Percentiles rank a stretch among this genome's conserved stretches.
phyloP scores from a whole-genome alignment of 108 stramenopile genomes.

The Poteriospumella lacustris region DNA sequence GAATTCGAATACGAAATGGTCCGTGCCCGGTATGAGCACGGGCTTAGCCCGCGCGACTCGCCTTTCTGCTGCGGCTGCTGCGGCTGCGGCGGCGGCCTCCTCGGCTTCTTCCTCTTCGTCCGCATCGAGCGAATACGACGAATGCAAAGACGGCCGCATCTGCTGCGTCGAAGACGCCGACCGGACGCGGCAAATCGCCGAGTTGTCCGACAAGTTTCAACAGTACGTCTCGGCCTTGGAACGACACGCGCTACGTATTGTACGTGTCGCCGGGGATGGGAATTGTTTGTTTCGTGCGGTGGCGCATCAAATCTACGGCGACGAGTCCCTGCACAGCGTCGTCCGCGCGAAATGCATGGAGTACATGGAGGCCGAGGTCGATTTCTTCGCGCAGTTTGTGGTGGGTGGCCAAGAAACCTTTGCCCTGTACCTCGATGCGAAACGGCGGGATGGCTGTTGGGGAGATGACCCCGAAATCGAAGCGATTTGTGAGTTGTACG shows the following conservation, averaged over 20 bases:
- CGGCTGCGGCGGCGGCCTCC: too few species aligned
- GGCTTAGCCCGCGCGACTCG: too few species aligned
- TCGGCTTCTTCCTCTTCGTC: too few species aligned
- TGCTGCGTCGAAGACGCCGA: background rate
- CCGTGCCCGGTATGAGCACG: too few species aligned
- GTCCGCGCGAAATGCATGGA: slow-evolving; percentile 77
- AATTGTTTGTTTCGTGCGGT: slow-evolving; percentile 94
- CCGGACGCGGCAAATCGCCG: background rate
- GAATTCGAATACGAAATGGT: too few species aligned
- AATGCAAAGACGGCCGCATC: too few species aligned
- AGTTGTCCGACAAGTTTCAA: background rate
- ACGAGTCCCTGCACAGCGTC: slow-evolving; percentile 66
- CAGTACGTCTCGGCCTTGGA: slow-evolving; percentile 30
- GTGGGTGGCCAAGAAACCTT: slow-evolving; percentile 54
- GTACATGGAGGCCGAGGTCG: slow-evolving; percentile 67
- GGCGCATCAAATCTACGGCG: slow-evolving; percentile 88
- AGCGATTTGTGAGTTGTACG: slow-evolving; percentile 88
- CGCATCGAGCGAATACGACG: too few species aligned
- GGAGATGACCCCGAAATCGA: slow-evolving; percentile 95
- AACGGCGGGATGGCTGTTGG: slow-evolving; percentile 73
- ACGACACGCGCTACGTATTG: slow-evolving; percentile 32
- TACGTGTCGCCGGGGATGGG: slow-evolving; percentile 74
- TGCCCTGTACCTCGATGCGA: slow-evolving; percentile 64
- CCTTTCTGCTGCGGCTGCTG: too few species aligned
- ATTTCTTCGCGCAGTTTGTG: slow-evolving; percentile 74